Percentiles rank a stretch among this genome's conserved stretches.
phyloP scores from a whole-genome alignment of 306 rosid species.

The Glycine latifolia region DNA sequence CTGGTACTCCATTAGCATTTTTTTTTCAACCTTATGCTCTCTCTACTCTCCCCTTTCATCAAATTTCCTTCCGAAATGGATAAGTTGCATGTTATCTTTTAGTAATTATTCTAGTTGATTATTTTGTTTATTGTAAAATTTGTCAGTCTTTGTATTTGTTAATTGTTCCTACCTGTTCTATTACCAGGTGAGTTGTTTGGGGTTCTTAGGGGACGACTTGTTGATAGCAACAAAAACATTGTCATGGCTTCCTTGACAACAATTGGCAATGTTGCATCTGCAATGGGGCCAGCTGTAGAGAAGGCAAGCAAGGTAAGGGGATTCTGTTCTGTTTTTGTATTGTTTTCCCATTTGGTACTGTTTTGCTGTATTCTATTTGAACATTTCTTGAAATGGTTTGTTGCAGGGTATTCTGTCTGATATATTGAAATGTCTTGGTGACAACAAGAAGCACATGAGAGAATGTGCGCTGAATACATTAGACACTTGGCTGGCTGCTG shows the following conservation, averaged over 20 bases:
- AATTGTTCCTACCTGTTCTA: neutral
- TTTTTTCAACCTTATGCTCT: neutral
- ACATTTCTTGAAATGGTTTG: slow-evolving; percentile 36
- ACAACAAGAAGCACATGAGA: slow-evolving; percentile 99
- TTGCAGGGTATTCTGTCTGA: slow-evolving; percentile 89
- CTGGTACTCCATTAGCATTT: slow-evolving; percentile 57
- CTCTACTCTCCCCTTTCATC: neutral
- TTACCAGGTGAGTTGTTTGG: slow-evolving; percentile 89
- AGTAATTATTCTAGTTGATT: neutral
- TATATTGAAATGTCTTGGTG: slow-evolving; percentile 88
- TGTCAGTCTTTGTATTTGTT: neutral
- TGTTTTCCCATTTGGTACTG: neutral
- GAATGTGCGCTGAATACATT: slow-evolving; percentile 84
- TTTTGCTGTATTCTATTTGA: slow-evolving; percentile 31
- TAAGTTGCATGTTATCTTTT: slow-evolving; percentile 16
- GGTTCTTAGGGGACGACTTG: slow-evolving; percentile 82
- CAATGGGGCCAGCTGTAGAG: slow-evolving; percentile 95
- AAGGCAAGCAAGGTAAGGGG: slow-evolving; percentile 93
- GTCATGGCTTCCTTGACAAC: slow-evolving; percentile 86
- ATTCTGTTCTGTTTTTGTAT: slow-evolving; percentile 6
- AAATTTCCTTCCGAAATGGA: neutral
- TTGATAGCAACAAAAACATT: slow-evolving; percentile 94
- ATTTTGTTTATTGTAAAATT: neutral
- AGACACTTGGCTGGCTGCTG: slow-evolving; percentile 92
- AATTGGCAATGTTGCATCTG: slow-evolving; percentile 90